Evolutionary conservation across 2,329 filamentous ascomycete species (phyloP), one percentile per base, ranked within the genome.

Genomic region (Fonsecaea multimorphosa): DNA sequence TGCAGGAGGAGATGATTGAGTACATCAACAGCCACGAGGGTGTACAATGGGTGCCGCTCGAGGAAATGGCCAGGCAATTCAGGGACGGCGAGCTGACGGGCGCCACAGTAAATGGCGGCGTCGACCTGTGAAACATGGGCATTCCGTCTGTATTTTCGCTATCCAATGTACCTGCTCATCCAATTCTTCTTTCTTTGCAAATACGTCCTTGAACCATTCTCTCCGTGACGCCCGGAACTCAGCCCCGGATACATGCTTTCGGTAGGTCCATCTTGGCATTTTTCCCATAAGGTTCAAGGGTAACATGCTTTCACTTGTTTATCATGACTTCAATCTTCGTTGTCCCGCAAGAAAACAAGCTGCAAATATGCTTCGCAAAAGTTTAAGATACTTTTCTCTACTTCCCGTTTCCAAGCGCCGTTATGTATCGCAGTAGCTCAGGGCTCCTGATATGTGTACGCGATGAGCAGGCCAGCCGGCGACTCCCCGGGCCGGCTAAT

Each of bases 31-130:
- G 69, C 16, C 77, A 80, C 57, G 77, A 80, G 66, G 84, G 78
- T 1, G 76, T 80, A 4, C 77, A 79, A 68, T 80, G 77, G 77
- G 74, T 78, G 52, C 79, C 77, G 0, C 89, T 92, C 81, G 88
- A 86, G 72, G 83, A 90, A 73, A 91, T 92, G 78, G 63, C 51
- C 31, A 88, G 91, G 73, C 86, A 91, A 34, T 92, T 91, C 76
- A 91, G 91, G 79, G 82, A 60, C 3, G 58, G 58, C 12, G 46
- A 51, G 38, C n/a, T 60, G 12, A 9, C 27, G 38, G 56, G 56
- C 8, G 44, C 22, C 44, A 49, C 44, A 19, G 44, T 49, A 12
- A 11, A 11, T 12, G 44, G 44, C 19, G 44, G 44, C 22, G 44
- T 49, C 7, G 44, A 49, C 44, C 3, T 49, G 44, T 49, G 44